These are phyloP conservation scores for Chimonanthus praecox DNA, from an alignment of 164 flowering plant species.

Conservation along the genomic window DNA sequence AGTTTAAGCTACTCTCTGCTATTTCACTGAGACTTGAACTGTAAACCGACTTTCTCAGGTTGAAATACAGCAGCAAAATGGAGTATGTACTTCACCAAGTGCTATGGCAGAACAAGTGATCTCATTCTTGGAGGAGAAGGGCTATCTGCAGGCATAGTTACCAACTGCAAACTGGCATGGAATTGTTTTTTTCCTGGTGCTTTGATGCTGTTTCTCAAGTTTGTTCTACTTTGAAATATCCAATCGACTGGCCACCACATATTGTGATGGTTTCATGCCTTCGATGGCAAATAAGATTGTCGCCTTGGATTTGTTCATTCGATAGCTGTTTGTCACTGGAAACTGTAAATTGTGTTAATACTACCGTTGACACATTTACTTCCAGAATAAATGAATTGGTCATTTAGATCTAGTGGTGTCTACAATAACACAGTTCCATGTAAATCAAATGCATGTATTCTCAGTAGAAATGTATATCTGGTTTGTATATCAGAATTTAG, in stretches of 20 bases:
- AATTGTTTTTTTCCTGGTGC: not conserved
- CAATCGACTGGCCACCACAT: not conserved
- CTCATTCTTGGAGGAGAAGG: slow-evolving; percentile 63
- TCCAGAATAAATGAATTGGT: not conserved
- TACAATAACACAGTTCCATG: not conserved
- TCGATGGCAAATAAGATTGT: not conserved
- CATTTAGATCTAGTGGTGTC: not conserved
- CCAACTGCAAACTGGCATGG: not conserved
- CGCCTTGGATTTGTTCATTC: not conserved
- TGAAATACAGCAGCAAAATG: slow-evolving; percentile 35
- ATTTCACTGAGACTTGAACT: not conserved
- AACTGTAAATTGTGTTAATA: not conserved
- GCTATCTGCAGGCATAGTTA: slow-evolving; percentile 48
- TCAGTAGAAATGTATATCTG: no score
- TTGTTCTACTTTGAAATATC: not conserved
- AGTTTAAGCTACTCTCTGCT: no score
- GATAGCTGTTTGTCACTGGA: not conserved
- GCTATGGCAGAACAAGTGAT: slow-evolving; percentile 64
- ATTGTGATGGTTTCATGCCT: not conserved
- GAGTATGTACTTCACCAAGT: slow-evolving; percentile 39
- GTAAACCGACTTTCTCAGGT: slow-evolving; percentile 35
- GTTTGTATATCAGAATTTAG: no score
- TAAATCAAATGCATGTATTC: not conserved
- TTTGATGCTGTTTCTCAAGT: not conserved
- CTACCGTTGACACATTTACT: not conserved